Base-by-base conservation (phyloP, 2,329 filamentous ascomycete species). In the Fonsecaea pugnacius region DNA sequence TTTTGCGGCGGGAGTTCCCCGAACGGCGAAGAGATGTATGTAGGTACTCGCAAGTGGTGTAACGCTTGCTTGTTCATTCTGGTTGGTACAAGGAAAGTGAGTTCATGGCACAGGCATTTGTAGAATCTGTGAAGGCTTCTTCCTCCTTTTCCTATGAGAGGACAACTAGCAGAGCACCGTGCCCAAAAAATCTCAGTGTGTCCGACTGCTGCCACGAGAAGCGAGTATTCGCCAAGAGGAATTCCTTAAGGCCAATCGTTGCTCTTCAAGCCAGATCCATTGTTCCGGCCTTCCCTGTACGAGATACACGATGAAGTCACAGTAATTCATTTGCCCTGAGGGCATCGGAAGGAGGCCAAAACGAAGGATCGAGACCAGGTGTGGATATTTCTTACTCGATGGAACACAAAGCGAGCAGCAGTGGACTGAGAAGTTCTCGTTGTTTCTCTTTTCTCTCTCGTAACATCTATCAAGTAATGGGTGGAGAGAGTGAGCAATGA, bases 401-500 rank as follows among this genome's bases (percentile, higher is more conserved):
- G 4, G 43, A 14, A 27, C 24, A 8, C 27, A 48, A 48, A 16
- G 10, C 18, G 43, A 48, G 21, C 8, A 27, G 16, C 43, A 48
- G 43, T 24, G 43, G 43, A 27, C 3, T 14, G 43, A 48, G 43
- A 24, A 48, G 24, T 24, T 48, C 43, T 27, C 51, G 16, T 1
- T 53, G 2, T 35, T 36, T 53, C 12, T 53, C 12, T 32, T 53
- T 53, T 53, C 27, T 53, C 51, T 53, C 51, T 53, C 51, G 51
- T 53, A 53, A 53, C 27, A 33, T 53, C 27, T 33, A 53, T 53
- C 51, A 33, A 18, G 51, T 53, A 53, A 32, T 53, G 32, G 50
- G 21, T 46, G 18, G 40, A 46, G 40, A 8, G 40, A 21, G n/a
- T 21, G 40, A 24, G 40, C n/a, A n/a, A 46, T 21, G 40, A 7